Percentiles rank a stretch among this genome's conserved stretches.
These are phyloP conservation scores for Hysterium pulicare DNA, from an alignment of 2,329 filamentous ascomycete genomes.

Conservation along the genomic window DNA sequence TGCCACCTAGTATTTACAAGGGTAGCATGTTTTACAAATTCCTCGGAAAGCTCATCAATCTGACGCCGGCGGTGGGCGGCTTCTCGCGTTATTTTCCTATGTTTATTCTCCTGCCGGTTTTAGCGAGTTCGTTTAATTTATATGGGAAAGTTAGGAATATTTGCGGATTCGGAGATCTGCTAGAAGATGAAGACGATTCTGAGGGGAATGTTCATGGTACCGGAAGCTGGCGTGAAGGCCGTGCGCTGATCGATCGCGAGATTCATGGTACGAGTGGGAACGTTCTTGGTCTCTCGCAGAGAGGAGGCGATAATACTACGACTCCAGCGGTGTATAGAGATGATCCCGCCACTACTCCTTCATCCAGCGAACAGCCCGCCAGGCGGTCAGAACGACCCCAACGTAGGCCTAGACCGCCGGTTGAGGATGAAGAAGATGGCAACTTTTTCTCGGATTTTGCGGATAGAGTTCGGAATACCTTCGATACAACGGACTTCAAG, in stretches of 20 bases:
- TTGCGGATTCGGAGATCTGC: constrained; percentile 74
- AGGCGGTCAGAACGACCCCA: background rate
- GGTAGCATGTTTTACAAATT: constrained; percentile 85
- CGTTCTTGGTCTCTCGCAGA: constrained; percentile 26
- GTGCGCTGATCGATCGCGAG: constrained; percentile 85
- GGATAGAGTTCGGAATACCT: constrained; percentile 85
- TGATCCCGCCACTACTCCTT: background rate
- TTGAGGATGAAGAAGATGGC: constrained; percentile 63
- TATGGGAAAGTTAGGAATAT: constrained; percentile 77
- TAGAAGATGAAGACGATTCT: constrained; percentile 70
- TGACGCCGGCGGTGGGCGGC: constrained; percentile 76
- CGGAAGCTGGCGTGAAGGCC: constrained; percentile 86
- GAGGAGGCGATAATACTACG: constrained; percentile 4
- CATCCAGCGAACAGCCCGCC: too few relatives aligned
- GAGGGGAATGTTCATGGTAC: constrained; percentile 65
- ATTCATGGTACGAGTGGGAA: constrained; percentile 45
- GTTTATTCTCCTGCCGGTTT: constrained; percentile 80
- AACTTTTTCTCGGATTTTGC: constrained; percentile 81
- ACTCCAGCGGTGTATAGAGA: constrained; percentile 2
- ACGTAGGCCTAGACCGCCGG: constrained; percentile 8
- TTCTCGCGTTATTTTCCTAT: constrained; percentile 89
- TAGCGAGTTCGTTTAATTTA: constrained; percentile 81
- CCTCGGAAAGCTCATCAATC: constrained; percentile 75
- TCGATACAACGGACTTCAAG: constrained; percentile 66
- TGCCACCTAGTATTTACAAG: constrained; percentile 68